These are phyloP conservation scores for Xylaria sp. DNA, from an alignment of 2,329 filamentous ascomycete species.

Conservation along the genomic window DNA sequence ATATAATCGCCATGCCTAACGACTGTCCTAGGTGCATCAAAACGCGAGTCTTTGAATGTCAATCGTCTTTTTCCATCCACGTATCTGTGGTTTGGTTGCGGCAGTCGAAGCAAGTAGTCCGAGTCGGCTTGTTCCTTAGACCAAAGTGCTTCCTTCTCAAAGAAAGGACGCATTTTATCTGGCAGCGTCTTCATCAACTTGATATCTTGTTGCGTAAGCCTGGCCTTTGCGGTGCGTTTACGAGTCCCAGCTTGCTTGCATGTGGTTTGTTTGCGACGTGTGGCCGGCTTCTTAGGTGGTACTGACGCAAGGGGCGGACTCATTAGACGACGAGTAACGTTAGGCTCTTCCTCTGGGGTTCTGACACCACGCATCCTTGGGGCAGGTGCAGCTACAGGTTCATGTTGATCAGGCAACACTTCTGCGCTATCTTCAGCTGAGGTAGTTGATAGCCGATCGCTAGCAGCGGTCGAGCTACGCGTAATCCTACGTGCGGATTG, in stretches of 20 bases:
- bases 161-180: slow-evolving; percentile 1
- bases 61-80: slow-evolving; percentile 25
- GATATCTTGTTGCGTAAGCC: not conserved
- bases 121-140: slow-evolving; percentile 11
- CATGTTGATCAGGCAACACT: not conserved
- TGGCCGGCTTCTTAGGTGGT: not conserved
- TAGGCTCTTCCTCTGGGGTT: not conserved
- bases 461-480: not conserved
- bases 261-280: not conserved
- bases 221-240: not conserved
- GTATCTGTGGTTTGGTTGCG: slow-evolving; percentile 27
- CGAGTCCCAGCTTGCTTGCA: not conserved
- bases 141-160: slow-evolving; percentile 24
- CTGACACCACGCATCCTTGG: not conserved
- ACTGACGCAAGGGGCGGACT: slow-evolving; percentile 5
- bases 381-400: not conserved
- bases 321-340: not conserved
- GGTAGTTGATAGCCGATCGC: not conserved
- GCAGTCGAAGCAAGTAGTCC: slow-evolving; percentile 28
- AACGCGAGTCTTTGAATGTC: slow-evolving; percentile 18
- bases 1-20: slow-evolving; percentile 8
- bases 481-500: not conserved
- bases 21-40: not conserved
- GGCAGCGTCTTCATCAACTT: slow-evolving; percentile 1
- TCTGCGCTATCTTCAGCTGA: not conserved